phyloP scores from a whole-genome alignment of 179 eudicot genomes.

The Heliamphora pulchella region DNA sequence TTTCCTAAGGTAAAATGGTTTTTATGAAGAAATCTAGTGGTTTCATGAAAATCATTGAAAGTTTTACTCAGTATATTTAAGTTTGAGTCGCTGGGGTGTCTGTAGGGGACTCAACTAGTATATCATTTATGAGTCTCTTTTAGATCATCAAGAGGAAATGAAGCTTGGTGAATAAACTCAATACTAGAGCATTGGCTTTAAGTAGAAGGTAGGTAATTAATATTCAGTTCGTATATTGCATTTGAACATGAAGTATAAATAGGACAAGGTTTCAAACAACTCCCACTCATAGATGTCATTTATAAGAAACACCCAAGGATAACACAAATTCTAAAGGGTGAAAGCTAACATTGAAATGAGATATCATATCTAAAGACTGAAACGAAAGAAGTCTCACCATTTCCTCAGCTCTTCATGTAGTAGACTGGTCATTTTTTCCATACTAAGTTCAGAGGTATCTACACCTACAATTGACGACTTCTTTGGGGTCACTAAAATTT shows the following conservation, averaged over 20 bases:
- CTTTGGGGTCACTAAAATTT: slow-evolving; percentile 50
- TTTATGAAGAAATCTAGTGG: too few relatives aligned
- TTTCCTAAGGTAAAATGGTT: too few relatives aligned
- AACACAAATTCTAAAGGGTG: neutral
- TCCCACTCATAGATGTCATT: neutral
- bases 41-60: too few relatives aligned
- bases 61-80: too few relatives aligned
- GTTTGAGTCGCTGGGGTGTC: too few relatives aligned
- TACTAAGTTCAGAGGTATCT: slow-evolving; percentile 43
- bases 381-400: slow-evolving; percentile 40
- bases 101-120: too few relatives aligned
- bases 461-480: slow-evolving; percentile 33
- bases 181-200: too few relatives aligned
- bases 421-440: slow-evolving; percentile 42
- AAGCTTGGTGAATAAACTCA: too few relatives aligned
- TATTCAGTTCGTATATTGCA: neutral
- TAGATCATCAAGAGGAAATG: too few relatives aligned
- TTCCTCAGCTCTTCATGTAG: slow-evolving; percentile 52
- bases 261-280: neutral
- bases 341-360: neutral
- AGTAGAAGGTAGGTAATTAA: too few relatives aligned
- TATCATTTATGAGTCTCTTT: too few relatives aligned
- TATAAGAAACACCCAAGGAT: neutral
- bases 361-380: neutral
- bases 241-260: neutral